A percentile compares a stretch with the other conserved stretches of the same genome.
Conservation (phyloP, 768 basidiomycete species). For the Termitomyces sp. region DNA sequence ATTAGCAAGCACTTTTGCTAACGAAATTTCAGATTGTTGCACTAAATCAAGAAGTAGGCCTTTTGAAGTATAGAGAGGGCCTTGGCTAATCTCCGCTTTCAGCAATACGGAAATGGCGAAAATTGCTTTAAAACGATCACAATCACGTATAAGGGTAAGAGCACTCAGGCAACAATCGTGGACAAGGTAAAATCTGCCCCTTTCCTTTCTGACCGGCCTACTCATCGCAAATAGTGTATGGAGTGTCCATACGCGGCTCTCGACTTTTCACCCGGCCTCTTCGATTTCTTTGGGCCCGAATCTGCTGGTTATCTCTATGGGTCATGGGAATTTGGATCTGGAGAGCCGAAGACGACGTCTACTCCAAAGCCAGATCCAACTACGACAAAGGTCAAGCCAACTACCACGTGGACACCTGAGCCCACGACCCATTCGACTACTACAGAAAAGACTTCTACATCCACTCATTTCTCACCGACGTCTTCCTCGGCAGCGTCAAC, state of each 20-base stretch:
- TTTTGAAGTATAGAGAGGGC: not conserved
- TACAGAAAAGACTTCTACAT: slow-evolving; percentile 8
- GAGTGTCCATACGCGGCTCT: slow-evolving; percentile 46
- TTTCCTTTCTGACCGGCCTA: not conserved
- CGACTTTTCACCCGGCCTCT: slow-evolving; percentile 48
- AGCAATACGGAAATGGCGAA: slow-evolving; percentile 16
- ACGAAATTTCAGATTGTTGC: slow-evolving; percentile 39
- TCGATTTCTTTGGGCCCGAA: slow-evolving; percentile 36
- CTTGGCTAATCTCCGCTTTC: not conserved
- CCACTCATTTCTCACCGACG: slow-evolving; percentile 3
- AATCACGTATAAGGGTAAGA: slow-evolving; percentile 45
- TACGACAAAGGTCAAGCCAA: slow-evolving; percentile 13
- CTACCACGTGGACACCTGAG: slow-evolving; percentile 10
- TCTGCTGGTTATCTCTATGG: slow-evolving; percentile 40
- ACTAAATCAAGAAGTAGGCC: slow-evolving; percentile 12
- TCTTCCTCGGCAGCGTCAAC: slow-evolving; percentile 1
- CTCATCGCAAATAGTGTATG: slow-evolving; percentile 31
- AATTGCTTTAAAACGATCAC: slow-evolving; percentile 50
- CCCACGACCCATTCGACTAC: slow-evolving; percentile 10
- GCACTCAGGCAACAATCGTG: slow-evolving; percentile 31
- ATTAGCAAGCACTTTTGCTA: not conserved
- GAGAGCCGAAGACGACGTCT: slow-evolving; percentile 11
- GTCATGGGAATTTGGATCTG: slow-evolving; percentile 33
- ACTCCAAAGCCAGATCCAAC: slow-evolving; percentile 16
- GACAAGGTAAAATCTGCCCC: slow-evolving; percentile 36